Evolutionary conservation across 345 rosid genomes (phyloP).

Genomic region (Boechera stricta): DNA sequence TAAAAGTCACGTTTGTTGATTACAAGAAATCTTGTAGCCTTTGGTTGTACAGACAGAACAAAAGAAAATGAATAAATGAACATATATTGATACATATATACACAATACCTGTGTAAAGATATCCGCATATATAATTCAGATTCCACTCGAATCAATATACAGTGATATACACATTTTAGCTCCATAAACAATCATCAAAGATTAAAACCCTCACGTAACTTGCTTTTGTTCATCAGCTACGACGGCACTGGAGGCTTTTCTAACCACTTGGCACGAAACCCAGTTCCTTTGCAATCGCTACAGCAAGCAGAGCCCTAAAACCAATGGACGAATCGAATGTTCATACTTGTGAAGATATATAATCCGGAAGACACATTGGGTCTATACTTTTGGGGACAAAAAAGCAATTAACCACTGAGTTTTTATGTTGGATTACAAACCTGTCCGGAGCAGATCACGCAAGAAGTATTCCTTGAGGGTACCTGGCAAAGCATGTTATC

Average conservation of each 20-base stretch:
- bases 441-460: constrained; percentile 87
- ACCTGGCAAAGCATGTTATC: constrained; percentile 96
- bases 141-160: constrained; percentile 16
- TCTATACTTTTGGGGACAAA: too few relatives aligned
- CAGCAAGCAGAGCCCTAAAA: constrained; percentile 75
- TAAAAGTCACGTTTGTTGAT: not conserved
- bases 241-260: constrained; percentile 64
- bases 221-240: constrained; percentile 43
- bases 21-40: not conserved
- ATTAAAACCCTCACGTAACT: constrained; percentile 15
- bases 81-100: constrained; percentile 16
- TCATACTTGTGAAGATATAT: not conserved
- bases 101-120: constrained; percentile 12
- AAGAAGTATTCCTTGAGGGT: constrained; percentile 82
- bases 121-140: not conserved
- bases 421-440: constrained; percentile 39
- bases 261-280: constrained; percentile 98
- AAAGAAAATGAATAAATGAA: constrained; percentile 22
- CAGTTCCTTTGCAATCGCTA: constrained; percentile 86
- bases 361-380: constrained; percentile 1
- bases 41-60: not conserved
- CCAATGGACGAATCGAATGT: constrained; percentile 3
- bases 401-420: too few relatives aligned
- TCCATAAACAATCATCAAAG: constrained; percentile 7
- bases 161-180: not conserved